A percentile compares a stretch with the other conserved stretches of the same genome.
phyloP scores from a whole-genome alignment of 495 filamentous ascomycete genomes.

The Tuber magnatum region DNA sequence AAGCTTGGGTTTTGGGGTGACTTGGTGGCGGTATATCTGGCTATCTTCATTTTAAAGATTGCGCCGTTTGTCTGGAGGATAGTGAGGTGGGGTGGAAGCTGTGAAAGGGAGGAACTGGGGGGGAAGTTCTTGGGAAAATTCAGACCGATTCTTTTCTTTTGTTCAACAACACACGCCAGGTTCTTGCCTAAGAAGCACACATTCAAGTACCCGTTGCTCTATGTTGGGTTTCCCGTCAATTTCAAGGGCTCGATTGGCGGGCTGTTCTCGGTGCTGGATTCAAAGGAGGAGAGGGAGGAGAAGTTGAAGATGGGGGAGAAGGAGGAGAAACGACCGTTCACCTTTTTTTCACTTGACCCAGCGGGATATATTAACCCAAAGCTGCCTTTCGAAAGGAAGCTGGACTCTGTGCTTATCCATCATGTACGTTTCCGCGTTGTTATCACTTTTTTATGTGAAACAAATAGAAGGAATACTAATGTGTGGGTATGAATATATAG shows the following conservation, averaged over 20 bases:
- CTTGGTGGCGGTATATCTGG: conserved; percentile 26
- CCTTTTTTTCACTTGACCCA: conserved; percentile 50
- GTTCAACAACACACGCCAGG: conserved; percentile 55
- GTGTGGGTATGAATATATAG: conserved; percentile 8
- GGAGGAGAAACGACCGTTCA: conserved; percentile 37
- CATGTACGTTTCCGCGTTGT: conserved; percentile 44
- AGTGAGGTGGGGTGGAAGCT: conserved; percentile 14
- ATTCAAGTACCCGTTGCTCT: conserved; percentile 61
- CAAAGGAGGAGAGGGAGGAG: conserved; percentile 26
- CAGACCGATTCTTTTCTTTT: conserved; percentile 52
- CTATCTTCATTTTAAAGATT: conserved; percentile 26
- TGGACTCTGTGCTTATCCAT: conserved; percentile 31
- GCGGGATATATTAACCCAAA: conserved; percentile 60
- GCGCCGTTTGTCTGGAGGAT: conserved; percentile 30
- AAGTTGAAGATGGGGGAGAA: conserved; percentile 26
- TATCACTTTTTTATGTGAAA: background rate
- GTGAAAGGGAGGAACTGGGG: conserved; percentile 12
- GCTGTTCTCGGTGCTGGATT: conserved; percentile 50
- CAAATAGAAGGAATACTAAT: conserved; percentile 20
- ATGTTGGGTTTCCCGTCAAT: conserved; percentile 59
- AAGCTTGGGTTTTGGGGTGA: conserved; percentile 33
- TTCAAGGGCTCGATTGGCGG: conserved; percentile 51
- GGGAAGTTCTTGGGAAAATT: conserved; percentile 34
- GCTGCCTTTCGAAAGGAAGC: conserved; percentile 48
- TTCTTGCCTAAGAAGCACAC: conserved; percentile 57